Evolutionary conservation across 2,329 filamentous ascomycete species (phyloP).

Genomic region (Aspergillus pseudonomiae): DNA sequence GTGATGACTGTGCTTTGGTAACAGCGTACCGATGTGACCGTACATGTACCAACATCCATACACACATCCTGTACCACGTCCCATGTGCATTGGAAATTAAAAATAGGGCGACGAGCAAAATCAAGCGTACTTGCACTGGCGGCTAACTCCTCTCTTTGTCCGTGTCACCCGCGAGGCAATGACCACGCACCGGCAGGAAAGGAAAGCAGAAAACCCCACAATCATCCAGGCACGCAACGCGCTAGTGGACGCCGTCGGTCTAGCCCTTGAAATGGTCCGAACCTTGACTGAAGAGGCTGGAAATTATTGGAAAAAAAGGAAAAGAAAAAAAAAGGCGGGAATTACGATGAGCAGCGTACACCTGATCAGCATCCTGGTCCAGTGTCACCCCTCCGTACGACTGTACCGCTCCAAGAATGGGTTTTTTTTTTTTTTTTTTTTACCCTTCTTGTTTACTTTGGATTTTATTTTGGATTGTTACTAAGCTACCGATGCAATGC

Average conservation of each 20-base stretch:
- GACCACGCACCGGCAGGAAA: slow-evolving; percentile 21
- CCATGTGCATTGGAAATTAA: not conserved
- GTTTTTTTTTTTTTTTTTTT: not conserved
- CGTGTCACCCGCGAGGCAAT: not conserved
- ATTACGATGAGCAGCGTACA: slow-evolving; percentile 24
- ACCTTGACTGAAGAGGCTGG: slow-evolving; percentile 18
- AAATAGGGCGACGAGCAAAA: too few relatives aligned
- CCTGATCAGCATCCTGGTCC: slow-evolving; percentile 4
- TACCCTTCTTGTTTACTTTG: too few relatives aligned
- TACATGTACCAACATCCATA: too few relatives aligned
- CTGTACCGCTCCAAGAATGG: not conserved
- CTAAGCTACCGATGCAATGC: not conserved
- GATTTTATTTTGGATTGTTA: not conserved
- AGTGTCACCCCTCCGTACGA: not conserved
- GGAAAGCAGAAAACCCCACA: slow-evolving; percentile 14
- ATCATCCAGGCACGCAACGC: slow-evolving; percentile 20
- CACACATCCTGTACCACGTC: too few relatives aligned
- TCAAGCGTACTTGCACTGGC: too few relatives aligned
- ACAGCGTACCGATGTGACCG: too few relatives aligned
- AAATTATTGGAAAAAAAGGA: not conserved
- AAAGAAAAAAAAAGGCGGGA: not conserved
- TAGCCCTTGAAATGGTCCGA: slow-evolving; percentile 28
- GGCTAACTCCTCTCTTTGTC: not conserved
- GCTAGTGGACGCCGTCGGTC: slow-evolving; percentile 28
- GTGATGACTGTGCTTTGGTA: not conserved